Conservation (phyloP, 768 basidiomycete species). For the Lactarius sanguifluus region DNA sequence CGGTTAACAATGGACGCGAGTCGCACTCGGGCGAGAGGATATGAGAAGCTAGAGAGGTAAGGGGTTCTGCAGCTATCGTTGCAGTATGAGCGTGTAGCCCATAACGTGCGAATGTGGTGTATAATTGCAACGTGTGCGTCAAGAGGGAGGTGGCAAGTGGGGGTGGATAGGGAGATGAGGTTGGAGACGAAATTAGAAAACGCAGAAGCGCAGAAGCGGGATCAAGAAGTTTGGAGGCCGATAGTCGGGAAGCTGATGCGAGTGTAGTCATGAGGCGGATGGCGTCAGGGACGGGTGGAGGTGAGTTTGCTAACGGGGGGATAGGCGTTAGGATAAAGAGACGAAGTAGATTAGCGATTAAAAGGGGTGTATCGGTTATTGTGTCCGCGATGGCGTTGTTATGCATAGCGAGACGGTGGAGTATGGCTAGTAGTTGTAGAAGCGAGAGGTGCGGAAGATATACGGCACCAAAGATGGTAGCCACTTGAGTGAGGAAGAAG, state of each 20-base stretch:
- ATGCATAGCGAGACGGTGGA: conserved; percentile 61
- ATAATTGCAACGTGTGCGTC: conserved; percentile 58
- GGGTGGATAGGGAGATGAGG: conserved; percentile 41
- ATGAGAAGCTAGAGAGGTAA: conserved; percentile 51
- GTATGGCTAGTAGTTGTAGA: conserved; percentile 54
- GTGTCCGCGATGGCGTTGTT: conserved; percentile 51
- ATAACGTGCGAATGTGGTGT: conserved; percentile 66
- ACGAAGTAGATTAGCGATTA: conserved; percentile 53
- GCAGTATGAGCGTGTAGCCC: conserved; percentile 74
- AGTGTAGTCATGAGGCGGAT: conserved; percentile 58
- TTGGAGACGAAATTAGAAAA: conserved; percentile 62
- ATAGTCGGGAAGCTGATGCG: conserved; percentile 63
- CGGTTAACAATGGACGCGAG: conserved; percentile 40
- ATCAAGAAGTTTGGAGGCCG: conserved; percentile 56
- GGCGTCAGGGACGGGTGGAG: conserved; percentile 47
- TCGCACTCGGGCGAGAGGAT: conserved; percentile 42
- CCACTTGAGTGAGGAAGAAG: conserved; percentile 53
- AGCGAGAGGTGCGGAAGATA: conserved; percentile 51
- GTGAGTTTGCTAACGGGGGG: conserved; percentile 38
- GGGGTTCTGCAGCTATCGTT: conserved; percentile 57
- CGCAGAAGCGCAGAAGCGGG: conserved; percentile 67
- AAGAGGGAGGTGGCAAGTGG: conserved; percentile 49
- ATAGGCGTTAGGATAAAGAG: conserved; percentile 59
- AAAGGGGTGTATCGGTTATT: conserved; percentile 51
- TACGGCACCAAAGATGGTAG: conserved; percentile 41